Evolutionary conservation across 176 grass and related monocot species (phyloP).

Genomic region (Avena eriantha): DNA sequence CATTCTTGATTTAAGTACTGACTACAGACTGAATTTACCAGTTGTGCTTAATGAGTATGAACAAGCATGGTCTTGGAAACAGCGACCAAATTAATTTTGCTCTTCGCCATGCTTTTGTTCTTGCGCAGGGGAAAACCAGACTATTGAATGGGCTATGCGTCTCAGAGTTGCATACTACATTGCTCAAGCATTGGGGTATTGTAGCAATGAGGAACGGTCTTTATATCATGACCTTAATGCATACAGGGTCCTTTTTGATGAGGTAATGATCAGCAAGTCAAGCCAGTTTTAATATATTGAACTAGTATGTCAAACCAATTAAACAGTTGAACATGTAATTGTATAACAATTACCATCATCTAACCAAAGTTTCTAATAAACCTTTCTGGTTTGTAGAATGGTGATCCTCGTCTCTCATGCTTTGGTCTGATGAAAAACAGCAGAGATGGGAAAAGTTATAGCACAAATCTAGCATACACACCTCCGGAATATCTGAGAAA

Average conservation of each 20-base stretch:
- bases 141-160: slow-evolving; percentile 97
- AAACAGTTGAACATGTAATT: slow-evolving; percentile 1
- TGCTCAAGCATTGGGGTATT: slow-evolving; percentile 91
- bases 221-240: slow-evolving; percentile 98
- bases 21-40: neutral
- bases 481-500: slow-evolving; percentile 96
- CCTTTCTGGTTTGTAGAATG: slow-evolving; percentile 59
- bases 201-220: slow-evolving; percentile 65
- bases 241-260: slow-evolving; percentile 95
- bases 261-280: slow-evolving; percentile 55
- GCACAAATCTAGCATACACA: slow-evolving; percentile 89
- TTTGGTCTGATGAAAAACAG: slow-evolving; percentile 96
- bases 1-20: neutral
- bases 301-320: neutral
- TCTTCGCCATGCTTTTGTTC: slow-evolving; percentile 29
- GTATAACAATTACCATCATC: slow-evolving; percentile 18
- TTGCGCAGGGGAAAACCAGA: slow-evolving; percentile 88
- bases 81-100: slow-evolving; percentile 24
- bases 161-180: slow-evolving; percentile 86
- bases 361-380: slow-evolving; percentile 18
- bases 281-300: slow-evolving; percentile 22
- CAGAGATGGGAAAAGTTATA: slow-evolving; percentile 91
- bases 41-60: neutral
- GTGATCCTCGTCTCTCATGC: slow-evolving; percentile 76
- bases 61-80: neutral